Evolutionary conservation across 2,329 filamentous ascomycete species (phyloP).

Genomic region (Fusarium sp.): DNA sequence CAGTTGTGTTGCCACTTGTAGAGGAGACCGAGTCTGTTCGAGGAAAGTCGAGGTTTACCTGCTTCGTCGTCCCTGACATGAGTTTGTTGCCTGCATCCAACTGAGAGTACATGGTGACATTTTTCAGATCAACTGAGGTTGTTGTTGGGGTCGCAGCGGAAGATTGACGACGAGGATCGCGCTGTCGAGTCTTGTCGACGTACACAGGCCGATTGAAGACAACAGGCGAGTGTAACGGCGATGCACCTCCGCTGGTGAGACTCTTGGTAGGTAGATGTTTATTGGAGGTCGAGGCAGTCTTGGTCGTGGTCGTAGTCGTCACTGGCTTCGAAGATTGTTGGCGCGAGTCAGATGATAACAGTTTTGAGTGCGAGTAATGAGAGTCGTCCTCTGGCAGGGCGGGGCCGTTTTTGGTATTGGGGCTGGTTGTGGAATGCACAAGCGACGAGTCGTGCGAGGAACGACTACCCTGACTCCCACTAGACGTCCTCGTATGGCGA

Average conservation of each 20-base stretch:
- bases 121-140: constrained; percentile 45
- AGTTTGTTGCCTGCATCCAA: constrained; percentile 45
- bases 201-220: constrained; percentile 35
- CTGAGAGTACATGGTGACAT: constrained; percentile 50
- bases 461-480: constrained; percentile 42
- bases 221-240: constrained; percentile 22
- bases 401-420: constrained; percentile 39
- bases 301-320: constrained; percentile 20
- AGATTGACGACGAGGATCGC: constrained; percentile 38
- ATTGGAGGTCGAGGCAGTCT: constrained; percentile 14
- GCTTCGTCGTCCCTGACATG: constrained; percentile 42
- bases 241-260: not conserved
- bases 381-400: constrained; percentile 37
- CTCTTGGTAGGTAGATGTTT: constrained; percentile 26
- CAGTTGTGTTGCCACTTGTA: constrained; percentile 54
- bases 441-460: constrained; percentile 43
- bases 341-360: constrained; percentile 40
- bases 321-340: constrained; percentile 20
- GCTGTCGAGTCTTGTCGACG: constrained; percentile 31
- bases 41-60: constrained; percentile 49
- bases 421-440: constrained; percentile 39
- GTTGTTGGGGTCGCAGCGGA: constrained; percentile 14
- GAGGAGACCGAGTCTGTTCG: constrained; percentile 59
- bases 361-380: constrained; percentile 30
- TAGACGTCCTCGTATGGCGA: constrained; percentile 38